These are phyloP conservation scores for Butyriboletus loyo DNA, from an alignment of 768 basidiomycete species.

Conservation along the genomic window DNA sequence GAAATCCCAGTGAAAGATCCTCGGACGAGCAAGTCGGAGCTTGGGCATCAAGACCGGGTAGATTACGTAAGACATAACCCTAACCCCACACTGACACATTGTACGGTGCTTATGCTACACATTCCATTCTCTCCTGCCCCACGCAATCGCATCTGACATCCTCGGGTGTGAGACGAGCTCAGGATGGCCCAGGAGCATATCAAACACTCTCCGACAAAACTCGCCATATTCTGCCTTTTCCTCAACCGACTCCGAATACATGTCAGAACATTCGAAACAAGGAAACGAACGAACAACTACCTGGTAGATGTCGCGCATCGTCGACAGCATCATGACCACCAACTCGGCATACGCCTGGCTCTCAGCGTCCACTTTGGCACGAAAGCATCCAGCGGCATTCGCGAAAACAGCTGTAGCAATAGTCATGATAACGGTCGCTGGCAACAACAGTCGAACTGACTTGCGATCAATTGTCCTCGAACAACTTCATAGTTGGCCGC, in stretches of 20 bases:
- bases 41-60: not conserved
- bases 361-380: constrained; percentile 28
- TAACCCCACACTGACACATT: constrained; percentile 17
- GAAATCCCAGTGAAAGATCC: constrained; percentile 13
- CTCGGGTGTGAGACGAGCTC: constrained; percentile 34
- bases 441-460: constrained; percentile 28
- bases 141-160: constrained; percentile 32
- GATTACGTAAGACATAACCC: constrained; percentile 30
- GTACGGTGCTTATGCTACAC: not conserved
- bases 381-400: constrained; percentile 41
- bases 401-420: constrained; percentile 41
- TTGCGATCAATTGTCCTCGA: constrained; percentile 38
- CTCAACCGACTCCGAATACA: constrained; percentile 6
- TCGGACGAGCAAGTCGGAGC: not conserved
- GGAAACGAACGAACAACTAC: constrained; percentile 30
- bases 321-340: constrained; percentile 45
- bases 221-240: constrained; percentile 30
- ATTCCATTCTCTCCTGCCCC: constrained; percentile 23
- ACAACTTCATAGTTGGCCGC: constrained; percentile 29
- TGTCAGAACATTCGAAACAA: constrained; percentile 5
- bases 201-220: constrained; percentile 36
- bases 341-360: constrained; percentile 41
- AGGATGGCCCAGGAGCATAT: constrained; percentile 25
- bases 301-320: constrained; percentile 47
- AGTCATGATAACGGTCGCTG: constrained; percentile 6